A percentile compares a stretch with the other conserved stretches of the same genome.
Conservation (phyloP, 2,329 filamentous ascomycete genomes). For the Colletotrichum sp. region DNA sequence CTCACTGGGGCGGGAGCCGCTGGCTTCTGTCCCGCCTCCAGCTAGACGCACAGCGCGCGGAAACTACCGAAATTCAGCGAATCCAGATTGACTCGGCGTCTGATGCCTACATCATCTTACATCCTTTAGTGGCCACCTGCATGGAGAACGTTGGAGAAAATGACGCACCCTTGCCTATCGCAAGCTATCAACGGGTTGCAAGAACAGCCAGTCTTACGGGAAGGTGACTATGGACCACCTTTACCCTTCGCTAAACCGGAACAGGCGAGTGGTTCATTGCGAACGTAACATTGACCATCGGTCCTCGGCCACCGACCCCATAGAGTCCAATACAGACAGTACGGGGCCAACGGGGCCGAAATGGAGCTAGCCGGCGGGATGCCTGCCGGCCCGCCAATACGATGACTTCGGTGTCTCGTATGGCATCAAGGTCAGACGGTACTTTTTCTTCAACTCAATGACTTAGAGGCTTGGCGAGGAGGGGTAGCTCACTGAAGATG, state of each 20-base stretch:
- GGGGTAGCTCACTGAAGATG: neutral
- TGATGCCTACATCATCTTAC: slow-evolving; percentile 3
- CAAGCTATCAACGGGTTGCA: slow-evolving; percentile 8
- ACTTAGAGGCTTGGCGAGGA: slow-evolving; percentile 7
- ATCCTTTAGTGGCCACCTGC: neutral
- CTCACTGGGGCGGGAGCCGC: neutral
- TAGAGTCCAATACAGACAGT: neutral
- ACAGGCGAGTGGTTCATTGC: neutral
- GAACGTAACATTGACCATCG: neutral
- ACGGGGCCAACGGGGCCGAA: neutral
- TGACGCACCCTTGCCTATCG: slow-evolving; percentile 11
- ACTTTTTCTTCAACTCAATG: neutral
- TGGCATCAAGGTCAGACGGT: neutral
- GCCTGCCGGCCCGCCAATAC: neutral
- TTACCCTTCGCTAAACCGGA: neutral
- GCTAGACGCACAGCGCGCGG: neutral
- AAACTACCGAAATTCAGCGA: neutral
- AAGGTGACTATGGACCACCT: neutral
- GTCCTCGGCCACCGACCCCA: neutral
- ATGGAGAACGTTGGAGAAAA: slow-evolving; percentile 4
- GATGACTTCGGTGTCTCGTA: neutral
- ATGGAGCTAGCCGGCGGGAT: neutral
- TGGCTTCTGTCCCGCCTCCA: neutral
- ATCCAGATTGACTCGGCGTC: neutral
- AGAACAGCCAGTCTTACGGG: neutral